Percentiles rank a stretch among this genome's conserved stretches.
Conservation (phyloP, 2,329 filamentous ascomycete genomes). For the Ophiognomonia clavigignenti-juglandacearum region DNA sequence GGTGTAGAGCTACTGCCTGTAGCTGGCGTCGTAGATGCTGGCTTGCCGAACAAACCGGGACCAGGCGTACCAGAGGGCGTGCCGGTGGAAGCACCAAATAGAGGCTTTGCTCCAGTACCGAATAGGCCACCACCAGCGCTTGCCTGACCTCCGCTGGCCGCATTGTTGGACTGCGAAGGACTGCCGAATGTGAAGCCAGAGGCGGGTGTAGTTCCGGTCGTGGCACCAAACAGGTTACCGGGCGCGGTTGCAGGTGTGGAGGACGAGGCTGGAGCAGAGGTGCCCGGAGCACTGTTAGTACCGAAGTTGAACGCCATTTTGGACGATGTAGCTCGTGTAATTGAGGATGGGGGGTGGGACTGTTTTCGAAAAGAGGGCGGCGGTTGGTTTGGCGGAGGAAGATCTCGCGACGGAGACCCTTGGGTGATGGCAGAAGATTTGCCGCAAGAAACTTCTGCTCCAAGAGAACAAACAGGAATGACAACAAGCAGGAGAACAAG, state of each 20-base stretch:
- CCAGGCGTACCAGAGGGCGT: conserved; percentile 22
- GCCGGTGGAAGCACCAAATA: conserved; percentile 22
- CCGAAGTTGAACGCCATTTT: conserved; percentile 22
- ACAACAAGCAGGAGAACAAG: too few relatives aligned
- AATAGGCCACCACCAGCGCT: conserved; percentile 27
- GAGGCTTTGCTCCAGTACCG: conserved; percentile 21
- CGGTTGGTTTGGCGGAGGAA: background rate
- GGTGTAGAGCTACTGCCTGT: too few relatives aligned
- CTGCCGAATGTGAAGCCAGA: conserved; percentile 37
- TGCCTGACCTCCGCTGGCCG: conserved; percentile 12
- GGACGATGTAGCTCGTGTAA: background rate
- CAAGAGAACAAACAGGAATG: too few relatives aligned
- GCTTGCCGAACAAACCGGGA: conserved; percentile 22
- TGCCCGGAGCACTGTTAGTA: conserved; percentile 23
- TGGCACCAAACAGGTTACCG: conserved; percentile 34
- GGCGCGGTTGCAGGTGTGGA: conserved; percentile 34
- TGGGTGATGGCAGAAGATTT: too few relatives aligned
- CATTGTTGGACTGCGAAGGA: conserved; percentile 15
- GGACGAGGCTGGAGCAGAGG: conserved; percentile 33
- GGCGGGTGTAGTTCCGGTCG: conserved; percentile 9
- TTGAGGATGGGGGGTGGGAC: background rate
- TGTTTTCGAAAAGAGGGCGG: background rate
- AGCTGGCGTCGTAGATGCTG: conserved; percentile 9
- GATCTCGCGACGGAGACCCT: too few relatives aligned
- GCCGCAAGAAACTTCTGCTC: too few relatives aligned